These are phyloP conservation scores for Posidonia australis DNA, from an alignment of 106 monocot genomes.

Conservation along the genomic window DNA sequence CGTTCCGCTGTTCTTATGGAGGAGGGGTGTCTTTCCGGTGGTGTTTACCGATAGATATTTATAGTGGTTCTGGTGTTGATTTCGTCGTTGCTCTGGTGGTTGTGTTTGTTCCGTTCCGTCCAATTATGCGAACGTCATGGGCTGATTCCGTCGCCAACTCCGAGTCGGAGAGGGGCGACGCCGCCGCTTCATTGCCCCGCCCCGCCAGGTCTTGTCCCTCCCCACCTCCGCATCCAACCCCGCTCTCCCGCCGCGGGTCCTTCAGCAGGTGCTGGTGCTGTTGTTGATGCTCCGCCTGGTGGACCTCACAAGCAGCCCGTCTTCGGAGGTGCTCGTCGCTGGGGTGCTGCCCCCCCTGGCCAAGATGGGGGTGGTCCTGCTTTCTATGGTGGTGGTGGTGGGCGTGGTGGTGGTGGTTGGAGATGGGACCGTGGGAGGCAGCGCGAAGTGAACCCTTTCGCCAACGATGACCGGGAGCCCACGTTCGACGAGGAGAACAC, in stretches of 20 bases:
- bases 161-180: slow-evolving; percentile 6
- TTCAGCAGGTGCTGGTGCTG: background rate
- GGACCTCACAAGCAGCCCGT: no score
- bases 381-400: slow-evolving; percentile 14
- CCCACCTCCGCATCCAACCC: slow-evolving; percentile 28
- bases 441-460: slow-evolving; percentile 43
- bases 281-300: background rate
- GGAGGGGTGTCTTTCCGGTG: no score
- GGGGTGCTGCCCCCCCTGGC: slow-evolving; percentile 13
- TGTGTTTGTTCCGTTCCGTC: background rate
- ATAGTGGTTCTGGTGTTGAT: no score
- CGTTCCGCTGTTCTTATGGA: no score
- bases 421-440: slow-evolving; percentile 45
- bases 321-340: slow-evolving; percentile 17
- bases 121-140: slow-evolving; percentile 31
- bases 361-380: slow-evolving; percentile 11
- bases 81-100: no score
- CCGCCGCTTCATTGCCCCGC: slow-evolving; percentile 6
- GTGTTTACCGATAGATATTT: no score
- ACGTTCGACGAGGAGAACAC: slow-evolving; percentile 48
- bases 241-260: background rate
- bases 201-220: slow-evolving; percentile 21
- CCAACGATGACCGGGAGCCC: slow-evolving; percentile 33
- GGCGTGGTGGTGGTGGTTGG: slow-evolving; percentile 38
- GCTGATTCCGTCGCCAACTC: slow-evolving; percentile 25